Conservation (phyloP, 2,329 filamentous ascomycete species). For the Incumbomyces delicatus region DNA sequence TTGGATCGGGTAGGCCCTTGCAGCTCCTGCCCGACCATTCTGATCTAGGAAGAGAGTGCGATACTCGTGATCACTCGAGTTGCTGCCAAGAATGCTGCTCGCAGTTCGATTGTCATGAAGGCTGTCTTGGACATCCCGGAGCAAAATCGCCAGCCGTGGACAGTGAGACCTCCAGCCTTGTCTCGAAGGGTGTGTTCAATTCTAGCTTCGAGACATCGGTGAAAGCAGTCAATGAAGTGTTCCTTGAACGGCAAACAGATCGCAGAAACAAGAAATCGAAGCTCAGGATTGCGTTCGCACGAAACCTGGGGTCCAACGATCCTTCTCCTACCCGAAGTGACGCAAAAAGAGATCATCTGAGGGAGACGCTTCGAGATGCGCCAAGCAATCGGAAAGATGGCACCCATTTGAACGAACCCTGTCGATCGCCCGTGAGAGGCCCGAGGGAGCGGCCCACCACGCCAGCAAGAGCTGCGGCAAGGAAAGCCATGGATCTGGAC, state of each 20-base stretch:
- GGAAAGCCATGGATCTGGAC: background rate
- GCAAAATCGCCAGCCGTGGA: background rate
- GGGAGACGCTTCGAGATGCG: background rate
- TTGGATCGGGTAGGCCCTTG: no score
- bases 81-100: slow-evolving; percentile 20
- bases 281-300: slow-evolving; percentile 7
- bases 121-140: slow-evolving; percentile 20
- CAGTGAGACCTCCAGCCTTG: background rate
- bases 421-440: background rate
- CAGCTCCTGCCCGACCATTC: no score
- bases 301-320: slow-evolving; percentile 3
- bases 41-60: no score
- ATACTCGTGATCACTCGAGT: slow-evolving; percentile 10
- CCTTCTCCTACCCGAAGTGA: slow-evolving; percentile 7
- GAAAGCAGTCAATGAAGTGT: slow-evolving; percentile 9
- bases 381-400: background rate
- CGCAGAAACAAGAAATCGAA: slow-evolving; percentile 5
- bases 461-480: background rate
- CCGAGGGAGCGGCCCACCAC: background rate
- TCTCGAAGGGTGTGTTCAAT: slow-evolving; percentile 1
- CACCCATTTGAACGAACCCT: background rate
- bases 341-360: background rate
- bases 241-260: slow-evolving; percentile 7
- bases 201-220: slow-evolving; percentile 10
- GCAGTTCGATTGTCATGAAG: slow-evolving; percentile 17